These are phyloP conservation scores for Dactylis glomerata DNA, from an alignment of 176 grass and related monocot species.

Conservation along the genomic window DNA sequence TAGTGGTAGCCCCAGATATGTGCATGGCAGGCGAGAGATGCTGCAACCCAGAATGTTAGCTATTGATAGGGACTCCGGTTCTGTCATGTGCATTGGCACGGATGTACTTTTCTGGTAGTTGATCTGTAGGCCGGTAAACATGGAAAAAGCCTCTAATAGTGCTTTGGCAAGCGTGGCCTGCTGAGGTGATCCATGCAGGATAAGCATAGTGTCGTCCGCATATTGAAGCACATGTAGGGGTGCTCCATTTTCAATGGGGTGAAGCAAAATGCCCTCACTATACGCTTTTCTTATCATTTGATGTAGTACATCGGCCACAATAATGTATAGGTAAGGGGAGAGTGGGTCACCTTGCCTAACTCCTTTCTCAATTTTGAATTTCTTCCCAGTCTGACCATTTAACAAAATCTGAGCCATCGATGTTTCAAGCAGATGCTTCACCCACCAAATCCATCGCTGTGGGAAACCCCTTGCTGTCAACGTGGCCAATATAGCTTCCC, in stretches of 20 bases:
- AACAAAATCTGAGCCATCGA: background rate
- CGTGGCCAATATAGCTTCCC: too few species aligned
- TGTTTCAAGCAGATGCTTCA: rapidly evolving
- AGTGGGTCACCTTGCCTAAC: background rate
- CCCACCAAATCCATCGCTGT: rapidly evolving
- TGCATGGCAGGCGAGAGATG: too few species aligned
- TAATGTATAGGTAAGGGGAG: background rate
- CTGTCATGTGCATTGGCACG: background rate
- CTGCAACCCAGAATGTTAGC: too few species aligned
- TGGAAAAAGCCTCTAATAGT: background rate
- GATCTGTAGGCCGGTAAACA: rapidly evolving
- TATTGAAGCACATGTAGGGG: background rate
- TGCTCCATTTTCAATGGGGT: background rate
- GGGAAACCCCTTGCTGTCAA: too few species aligned
- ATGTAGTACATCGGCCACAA: background rate
- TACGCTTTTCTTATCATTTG: background rate
- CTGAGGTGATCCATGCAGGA: rapidly evolving
- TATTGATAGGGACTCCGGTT: too few species aligned
- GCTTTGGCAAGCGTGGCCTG: too few species aligned
- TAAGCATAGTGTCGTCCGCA: background rate
- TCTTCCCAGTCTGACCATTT: background rate
- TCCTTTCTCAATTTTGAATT: background rate
- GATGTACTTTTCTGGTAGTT: background rate
- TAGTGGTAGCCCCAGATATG: background rate
- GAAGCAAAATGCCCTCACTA: rapidly evolving